Conservation (phyloP, 2,329 filamentous ascomycete genomes). For the Colletotrichum sojae region DNA sequence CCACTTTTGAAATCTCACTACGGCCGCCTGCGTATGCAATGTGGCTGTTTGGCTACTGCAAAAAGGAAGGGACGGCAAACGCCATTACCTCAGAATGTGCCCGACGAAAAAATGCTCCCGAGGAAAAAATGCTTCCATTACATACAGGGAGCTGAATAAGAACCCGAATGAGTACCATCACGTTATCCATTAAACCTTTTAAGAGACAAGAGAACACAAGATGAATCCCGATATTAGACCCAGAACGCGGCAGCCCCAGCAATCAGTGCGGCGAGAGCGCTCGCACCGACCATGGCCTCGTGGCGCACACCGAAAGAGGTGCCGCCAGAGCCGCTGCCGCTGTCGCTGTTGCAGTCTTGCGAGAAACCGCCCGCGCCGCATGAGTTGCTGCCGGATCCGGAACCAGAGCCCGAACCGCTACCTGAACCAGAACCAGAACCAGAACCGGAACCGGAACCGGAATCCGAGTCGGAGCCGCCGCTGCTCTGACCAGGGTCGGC, state of each 20-base stretch:
- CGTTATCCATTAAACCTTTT: slow-evolving; percentile 24
- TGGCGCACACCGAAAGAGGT: slow-evolving; percentile 45
- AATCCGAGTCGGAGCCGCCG: slow-evolving; percentile 42
- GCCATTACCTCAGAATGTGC: slow-evolving; percentile 35
- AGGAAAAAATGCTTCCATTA: slow-evolving; percentile 30
- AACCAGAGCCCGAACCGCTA: slow-evolving; percentile 23
- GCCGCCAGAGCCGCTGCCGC: slow-evolving; percentile 25
- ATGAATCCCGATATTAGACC: slow-evolving; percentile 42
- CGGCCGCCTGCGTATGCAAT: slow-evolving; percentile 19
- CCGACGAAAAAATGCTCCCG: slow-evolving; percentile 20
- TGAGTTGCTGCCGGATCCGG: slow-evolving; percentile 44
- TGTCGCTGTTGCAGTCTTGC: slow-evolving; percentile 51
- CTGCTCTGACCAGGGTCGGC: slow-evolving; percentile 46
- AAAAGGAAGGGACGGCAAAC: slow-evolving; percentile 40
- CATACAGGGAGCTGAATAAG: slow-evolving; percentile 26
- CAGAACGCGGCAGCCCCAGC: slow-evolving; percentile 52
- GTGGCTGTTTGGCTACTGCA: slow-evolving; percentile 1
- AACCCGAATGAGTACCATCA: slow-evolving; percentile 8
- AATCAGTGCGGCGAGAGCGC: slow-evolving; percentile 54
- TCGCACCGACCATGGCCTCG: slow-evolving; percentile 50
- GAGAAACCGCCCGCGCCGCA: slow-evolving; percentile 58
- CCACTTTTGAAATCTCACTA: slow-evolving; percentile 21
- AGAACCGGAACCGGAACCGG: slow-evolving; percentile 34
- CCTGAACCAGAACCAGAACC: slow-evolving; percentile 40
- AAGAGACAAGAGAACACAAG: slow-evolving; percentile 4